Evolutionary conservation across 2,329 filamentous ascomycete genomes (phyloP).

Genomic region (Neoscytalidium dimidiatum): DNA sequence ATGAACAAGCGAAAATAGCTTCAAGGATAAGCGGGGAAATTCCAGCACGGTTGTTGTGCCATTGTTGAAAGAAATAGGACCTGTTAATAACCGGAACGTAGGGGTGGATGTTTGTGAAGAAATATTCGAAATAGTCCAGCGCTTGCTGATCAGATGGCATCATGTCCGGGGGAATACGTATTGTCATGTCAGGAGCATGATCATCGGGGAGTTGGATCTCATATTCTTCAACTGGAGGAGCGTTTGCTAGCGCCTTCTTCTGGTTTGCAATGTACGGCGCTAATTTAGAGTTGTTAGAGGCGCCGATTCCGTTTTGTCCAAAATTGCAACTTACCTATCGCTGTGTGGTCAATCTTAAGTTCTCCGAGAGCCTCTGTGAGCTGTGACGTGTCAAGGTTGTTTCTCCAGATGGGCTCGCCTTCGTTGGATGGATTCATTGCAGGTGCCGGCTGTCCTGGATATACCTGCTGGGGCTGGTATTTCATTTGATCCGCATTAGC

Average conservation of each 20-base stretch:
- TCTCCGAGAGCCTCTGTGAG: conserved; percentile 81
- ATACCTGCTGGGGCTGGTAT: conserved; percentile 36
- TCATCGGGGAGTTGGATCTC: conserved; percentile 71
- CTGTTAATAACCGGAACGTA: conserved; percentile 90
- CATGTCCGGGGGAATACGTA: conserved; percentile 86
- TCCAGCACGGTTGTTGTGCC: conserved; percentile 77
- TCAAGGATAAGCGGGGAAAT: conserved; percentile 90
- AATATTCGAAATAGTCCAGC: conserved; percentile 84
- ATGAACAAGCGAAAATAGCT: conserved; percentile 87
- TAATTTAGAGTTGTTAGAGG: conserved; percentile 39
- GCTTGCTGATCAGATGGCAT: conserved; percentile 88
- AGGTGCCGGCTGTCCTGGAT: conserved; percentile 31
- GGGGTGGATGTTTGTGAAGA: conserved; percentile 86
- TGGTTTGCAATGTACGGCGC: conserved; percentile 81
- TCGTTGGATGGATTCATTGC: conserved; percentile 41
- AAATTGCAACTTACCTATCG: conserved; percentile 65
- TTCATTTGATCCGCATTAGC: conserved; percentile 33
- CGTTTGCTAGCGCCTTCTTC: conserved; percentile 56
- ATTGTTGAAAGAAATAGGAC: conserved; percentile 81
- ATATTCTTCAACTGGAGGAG: conserved; percentile 69
- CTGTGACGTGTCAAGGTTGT: conserved; percentile 55
- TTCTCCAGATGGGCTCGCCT: conserved; percentile 51
- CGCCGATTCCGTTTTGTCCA: background rate
- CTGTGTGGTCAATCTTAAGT: conserved; percentile 82
- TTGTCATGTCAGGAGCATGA: conserved; percentile 70